phyloP scores from a whole-genome alignment of 2,329 filamentous ascomycete species.

The Cladosporium velox region DNA sequence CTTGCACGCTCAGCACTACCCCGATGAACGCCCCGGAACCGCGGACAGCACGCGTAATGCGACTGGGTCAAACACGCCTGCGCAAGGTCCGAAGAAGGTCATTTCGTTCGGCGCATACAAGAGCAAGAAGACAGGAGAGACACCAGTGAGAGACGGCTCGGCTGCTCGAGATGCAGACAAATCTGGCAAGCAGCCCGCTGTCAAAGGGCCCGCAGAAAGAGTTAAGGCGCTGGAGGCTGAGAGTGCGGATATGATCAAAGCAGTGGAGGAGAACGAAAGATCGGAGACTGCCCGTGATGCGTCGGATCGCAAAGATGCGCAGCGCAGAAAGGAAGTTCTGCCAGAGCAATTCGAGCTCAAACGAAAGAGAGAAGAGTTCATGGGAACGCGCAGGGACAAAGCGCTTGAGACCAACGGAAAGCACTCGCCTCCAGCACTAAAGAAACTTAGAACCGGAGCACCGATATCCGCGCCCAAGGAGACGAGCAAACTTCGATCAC shows the following conservation, averaged over 20 bases:
- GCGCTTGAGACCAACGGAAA: neutral
- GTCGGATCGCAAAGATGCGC: neutral
- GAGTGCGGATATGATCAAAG: conserved; percentile 35
- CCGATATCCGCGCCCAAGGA: neutral
- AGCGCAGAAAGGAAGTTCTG: neutral
- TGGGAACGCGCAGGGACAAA: neutral
- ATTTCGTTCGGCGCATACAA: conserved; percentile 64
- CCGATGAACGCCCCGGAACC: conserved; percentile 38
- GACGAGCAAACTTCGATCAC: neutral
- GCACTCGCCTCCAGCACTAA: neutral
- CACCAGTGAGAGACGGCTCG: conserved; percentile 24
- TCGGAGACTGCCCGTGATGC: conserved; percentile 21
- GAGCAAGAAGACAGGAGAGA: conserved; percentile 52
- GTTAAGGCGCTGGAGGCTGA: conserved; percentile 32
- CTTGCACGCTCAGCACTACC: conserved; percentile 29
- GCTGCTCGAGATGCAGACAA: conserved; percentile 14
- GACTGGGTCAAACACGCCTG: conserved; percentile 13
- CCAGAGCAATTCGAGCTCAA: conserved; percentile 31
- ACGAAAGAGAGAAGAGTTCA: conserved; percentile 28
- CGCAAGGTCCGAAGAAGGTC: conserved; percentile 56
- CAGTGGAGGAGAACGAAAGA: conserved; percentile 28
- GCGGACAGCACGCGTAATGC: conserved; percentile 25
- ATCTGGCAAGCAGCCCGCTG: conserved; percentile 31
- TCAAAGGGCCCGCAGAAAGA: conserved; percentile 37
- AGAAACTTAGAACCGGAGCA: conserved; percentile 2